Percentiles rank a stretch among this genome's conserved stretches.
phyloP scores from a whole-genome alignment of 305 asterid genomes.

The Plantago lanceolata region DNA sequence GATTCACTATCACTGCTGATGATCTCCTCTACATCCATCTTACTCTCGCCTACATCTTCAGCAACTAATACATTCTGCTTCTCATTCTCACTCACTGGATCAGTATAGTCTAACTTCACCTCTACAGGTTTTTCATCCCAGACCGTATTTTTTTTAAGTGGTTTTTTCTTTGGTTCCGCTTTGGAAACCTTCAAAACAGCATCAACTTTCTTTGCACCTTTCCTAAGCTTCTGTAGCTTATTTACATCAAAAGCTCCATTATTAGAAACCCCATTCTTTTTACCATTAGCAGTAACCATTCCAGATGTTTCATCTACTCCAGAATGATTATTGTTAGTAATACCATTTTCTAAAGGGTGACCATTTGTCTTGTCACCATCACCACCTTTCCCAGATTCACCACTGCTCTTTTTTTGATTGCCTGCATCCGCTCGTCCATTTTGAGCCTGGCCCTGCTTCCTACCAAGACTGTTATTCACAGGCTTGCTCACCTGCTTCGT shows the following conservation, averaged over 20 bases:
- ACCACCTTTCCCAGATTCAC: slow-evolving; percentile 56
- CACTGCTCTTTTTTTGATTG: slow-evolving; percentile 63
- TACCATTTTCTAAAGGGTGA: slow-evolving; percentile 46
- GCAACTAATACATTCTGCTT: slow-evolving; percentile 49
- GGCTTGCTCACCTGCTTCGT: slow-evolving; percentile 63
- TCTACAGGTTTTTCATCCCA: slow-evolving; percentile 78
- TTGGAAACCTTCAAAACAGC: slow-evolving; percentile 54
- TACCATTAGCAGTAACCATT: slow-evolving; percentile 38
- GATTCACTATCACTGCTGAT: slow-evolving; percentile 70
- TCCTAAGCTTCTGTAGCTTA: slow-evolving; percentile 70
- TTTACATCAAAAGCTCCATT: slow-evolving; percentile 82
- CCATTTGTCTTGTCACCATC: slow-evolving; percentile 43
- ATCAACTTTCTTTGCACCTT: slow-evolving; percentile 68
- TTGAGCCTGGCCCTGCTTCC: slow-evolving; percentile 71
- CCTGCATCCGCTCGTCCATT: slow-evolving; percentile 60
- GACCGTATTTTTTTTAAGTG: slow-evolving; percentile 64
- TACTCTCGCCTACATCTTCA: slow-evolving; percentile 70
- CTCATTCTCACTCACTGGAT: slow-evolving; percentile 65
- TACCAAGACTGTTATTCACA: slow-evolving; percentile 39
- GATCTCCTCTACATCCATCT: slow-evolving; percentile 92
- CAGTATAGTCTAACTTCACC: slow-evolving; percentile 73
- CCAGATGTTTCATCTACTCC: slow-evolving; percentile 38
- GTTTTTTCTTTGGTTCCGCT: slow-evolving; percentile 64
- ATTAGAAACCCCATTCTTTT: slow-evolving; percentile 55
- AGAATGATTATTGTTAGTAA: slow-evolving; percentile 32